Percentiles rank a stretch among this genome's conserved stretches.
These are phyloP conservation scores for Emericellopsis atlantica DNA, from an alignment of 2,329 filamentous ascomycete genomes.

Conservation along the genomic window DNA sequence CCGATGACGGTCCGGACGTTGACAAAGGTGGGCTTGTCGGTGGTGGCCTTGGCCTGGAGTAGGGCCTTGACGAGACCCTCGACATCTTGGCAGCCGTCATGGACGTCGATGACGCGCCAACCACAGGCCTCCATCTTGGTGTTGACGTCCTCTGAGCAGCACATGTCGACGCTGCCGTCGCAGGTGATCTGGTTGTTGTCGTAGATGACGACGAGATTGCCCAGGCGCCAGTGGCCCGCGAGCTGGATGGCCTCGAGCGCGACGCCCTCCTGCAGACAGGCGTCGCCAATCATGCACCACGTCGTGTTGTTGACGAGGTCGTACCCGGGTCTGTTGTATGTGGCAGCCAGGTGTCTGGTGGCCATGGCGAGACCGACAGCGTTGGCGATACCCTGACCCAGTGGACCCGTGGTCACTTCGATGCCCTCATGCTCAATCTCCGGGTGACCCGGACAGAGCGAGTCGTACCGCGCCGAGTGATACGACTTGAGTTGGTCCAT, in stretches of 20 bases:
- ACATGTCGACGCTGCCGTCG: conserved; percentile 38
- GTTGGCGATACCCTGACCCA: conserved; percentile 48
- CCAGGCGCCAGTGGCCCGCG: conserved; percentile 40
- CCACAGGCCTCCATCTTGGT: conserved; percentile 43
- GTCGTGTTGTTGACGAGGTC: conserved; percentile 36
- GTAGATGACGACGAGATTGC: conserved; percentile 45
- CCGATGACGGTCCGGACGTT: conserved; percentile 46
- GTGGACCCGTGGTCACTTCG: conserved; percentile 46
- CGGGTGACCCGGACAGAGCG: conserved; percentile 41
- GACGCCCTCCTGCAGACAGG: conserved; percentile 46
- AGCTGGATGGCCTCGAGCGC: conserved; percentile 42
- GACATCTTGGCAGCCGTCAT: conserved; percentile 39
- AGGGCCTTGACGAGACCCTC: conserved; percentile 27
- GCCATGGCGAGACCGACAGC: conserved; percentile 47
- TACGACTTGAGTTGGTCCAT: conserved; percentile 44
- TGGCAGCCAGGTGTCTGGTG: conserved; percentile 39
- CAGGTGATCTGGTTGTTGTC: conserved; percentile 51
- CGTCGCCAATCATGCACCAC: conserved; percentile 46
- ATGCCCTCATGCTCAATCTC: conserved; percentile 45
- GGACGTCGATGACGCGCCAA: conserved; percentile 41
- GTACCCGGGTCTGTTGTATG: conserved; percentile 35
- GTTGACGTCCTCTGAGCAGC: conserved; percentile 44
- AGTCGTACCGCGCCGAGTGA: conserved; percentile 26
- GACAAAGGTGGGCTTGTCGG: conserved; percentile 42
- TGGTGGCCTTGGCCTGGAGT: conserved; percentile 25